phyloP scores from a whole-genome alignment of 164 flowering plant genomes.

The Cinnamomum chago region DNA sequence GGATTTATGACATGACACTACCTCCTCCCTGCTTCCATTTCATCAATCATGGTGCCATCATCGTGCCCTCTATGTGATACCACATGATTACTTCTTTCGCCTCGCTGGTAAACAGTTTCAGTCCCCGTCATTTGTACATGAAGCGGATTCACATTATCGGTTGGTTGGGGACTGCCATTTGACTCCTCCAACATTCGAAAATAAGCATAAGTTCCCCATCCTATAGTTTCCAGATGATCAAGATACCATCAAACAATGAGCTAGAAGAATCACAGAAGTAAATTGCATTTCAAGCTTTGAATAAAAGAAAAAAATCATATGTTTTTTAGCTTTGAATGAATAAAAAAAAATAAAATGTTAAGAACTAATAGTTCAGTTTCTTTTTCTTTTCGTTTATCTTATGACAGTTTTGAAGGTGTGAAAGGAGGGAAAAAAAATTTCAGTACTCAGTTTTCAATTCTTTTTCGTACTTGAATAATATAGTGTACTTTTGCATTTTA shows the following conservation, averaged over 20 bases:
- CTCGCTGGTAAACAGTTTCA: conserved; percentile 26
- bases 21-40: conserved; percentile 30
- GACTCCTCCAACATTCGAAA: conserved; percentile 46
- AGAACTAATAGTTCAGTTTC: background rate
- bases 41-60: conserved; percentile 29
- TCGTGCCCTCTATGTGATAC: conserved; percentile 5
- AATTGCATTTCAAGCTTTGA: background rate
- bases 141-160: conserved; percentile 18
- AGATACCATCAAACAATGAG: background rate
- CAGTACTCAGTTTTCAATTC: too few species aligned
- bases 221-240: conserved; percentile 4
- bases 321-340: background rate
- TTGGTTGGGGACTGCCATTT: conserved; percentile 21
- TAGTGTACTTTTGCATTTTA: too few species aligned
- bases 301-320: too few species aligned
- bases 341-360: background rate
- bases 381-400: too few species aligned
- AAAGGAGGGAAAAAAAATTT: too few species aligned
- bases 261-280: background rate
- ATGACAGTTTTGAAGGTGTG: too few species aligned
- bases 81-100: conserved; percentile 17
- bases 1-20: background rate
- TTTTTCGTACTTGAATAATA: too few species aligned
- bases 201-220: conserved; percentile 33
- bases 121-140: conserved; percentile 27